Evolutionary conservation across 2,329 filamentous ascomycete species (phyloP).

Genomic region (Nemania sp.): DNA sequence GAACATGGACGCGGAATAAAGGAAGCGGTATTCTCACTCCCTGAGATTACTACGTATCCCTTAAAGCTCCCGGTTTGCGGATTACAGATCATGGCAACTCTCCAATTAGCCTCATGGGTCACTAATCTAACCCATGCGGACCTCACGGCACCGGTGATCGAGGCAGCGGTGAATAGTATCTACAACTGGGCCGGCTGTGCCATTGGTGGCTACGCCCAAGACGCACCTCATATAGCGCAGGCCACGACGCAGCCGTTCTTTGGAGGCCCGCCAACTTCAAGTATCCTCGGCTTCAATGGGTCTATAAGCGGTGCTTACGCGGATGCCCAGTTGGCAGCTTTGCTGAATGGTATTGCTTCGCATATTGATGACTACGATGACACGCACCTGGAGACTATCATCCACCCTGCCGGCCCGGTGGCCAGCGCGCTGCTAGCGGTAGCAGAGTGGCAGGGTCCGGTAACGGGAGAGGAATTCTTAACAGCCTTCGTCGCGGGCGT

Average conservation of each 20-base stretch:
- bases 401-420: constrained; percentile 65
- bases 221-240: constrained; percentile 55
- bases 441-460: constrained; percentile 55
- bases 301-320: constrained; percentile 41
- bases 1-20: neutral
- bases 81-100: constrained; percentile 58
- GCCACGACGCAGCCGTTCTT: constrained; percentile 48
- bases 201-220: constrained; percentile 62
- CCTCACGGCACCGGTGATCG: constrained; percentile 56
- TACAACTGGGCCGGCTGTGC: constrained; percentile 68
- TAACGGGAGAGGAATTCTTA: constrained; percentile 62
- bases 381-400: constrained; percentile 67
- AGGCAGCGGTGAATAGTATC: constrained; percentile 60
- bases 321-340: constrained; percentile 62
- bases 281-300: constrained; percentile 51
- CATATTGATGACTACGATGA: constrained; percentile 70
- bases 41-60: neutral
- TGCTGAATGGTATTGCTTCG: constrained; percentile 66
- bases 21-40: neutral
- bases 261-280: constrained; percentile 49
- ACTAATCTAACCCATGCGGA: constrained; percentile 55
- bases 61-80: neutral
- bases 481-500: constrained; percentile 64
- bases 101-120: constrained; percentile 62
- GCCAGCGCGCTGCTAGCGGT: constrained; percentile 63